These are phyloP conservation scores for Phytophthora constricta DNA, from an alignment of 352 stramenopile genomes.

Conservation along the genomic window DNA sequence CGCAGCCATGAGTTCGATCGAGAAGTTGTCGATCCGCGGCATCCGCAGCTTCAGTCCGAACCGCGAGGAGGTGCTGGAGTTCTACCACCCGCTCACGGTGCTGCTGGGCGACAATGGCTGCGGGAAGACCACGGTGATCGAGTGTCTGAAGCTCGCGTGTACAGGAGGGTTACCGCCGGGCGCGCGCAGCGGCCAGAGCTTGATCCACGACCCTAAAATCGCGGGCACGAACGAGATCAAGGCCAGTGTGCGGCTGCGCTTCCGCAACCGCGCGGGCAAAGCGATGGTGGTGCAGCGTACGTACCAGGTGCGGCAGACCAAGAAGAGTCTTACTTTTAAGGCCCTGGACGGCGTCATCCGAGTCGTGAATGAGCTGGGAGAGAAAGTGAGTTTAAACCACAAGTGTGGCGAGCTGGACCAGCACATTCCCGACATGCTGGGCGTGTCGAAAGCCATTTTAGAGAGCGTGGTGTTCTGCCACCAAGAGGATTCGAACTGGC, in stretches of 20 bases:
- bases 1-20: conserved; percentile 95
- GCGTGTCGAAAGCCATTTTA: conserved; percentile 97
- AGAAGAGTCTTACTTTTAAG: conserved; percentile 93
- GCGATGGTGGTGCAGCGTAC: conserved; percentile 93
- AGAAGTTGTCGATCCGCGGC: conserved; percentile 99
- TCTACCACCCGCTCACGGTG: conserved; percentile 99
- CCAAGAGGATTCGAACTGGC: conserved; percentile 98
- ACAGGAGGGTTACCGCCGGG: conserved; percentile 96
- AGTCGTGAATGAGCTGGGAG: conserved; percentile 89
- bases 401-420: conserved; percentile 96
- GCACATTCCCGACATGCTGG: conserved; percentile 94
- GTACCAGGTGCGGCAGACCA: conserved; percentile 96
- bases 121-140: conserved; percentile 99
- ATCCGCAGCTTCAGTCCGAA: conserved; percentile 98
- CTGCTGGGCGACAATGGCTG: conserved; percentile 97
- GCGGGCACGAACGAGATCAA: conserved; percentile 93
- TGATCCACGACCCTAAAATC: conserved; percentile 97
- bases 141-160: conserved; percentile 98
- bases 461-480: conserved; percentile 99
- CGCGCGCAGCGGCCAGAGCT: conserved; percentile 88
- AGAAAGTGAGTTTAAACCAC: conserved; percentile 93
- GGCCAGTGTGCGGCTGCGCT: conserved; percentile 88
- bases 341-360: conserved; percentile 96
- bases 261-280: conserved; percentile 91
- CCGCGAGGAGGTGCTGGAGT: conserved; percentile 96